phyloP scores from a whole-genome alignment of 192 early-diverging fungal species.

The Neocallimastix lanati region DNA sequence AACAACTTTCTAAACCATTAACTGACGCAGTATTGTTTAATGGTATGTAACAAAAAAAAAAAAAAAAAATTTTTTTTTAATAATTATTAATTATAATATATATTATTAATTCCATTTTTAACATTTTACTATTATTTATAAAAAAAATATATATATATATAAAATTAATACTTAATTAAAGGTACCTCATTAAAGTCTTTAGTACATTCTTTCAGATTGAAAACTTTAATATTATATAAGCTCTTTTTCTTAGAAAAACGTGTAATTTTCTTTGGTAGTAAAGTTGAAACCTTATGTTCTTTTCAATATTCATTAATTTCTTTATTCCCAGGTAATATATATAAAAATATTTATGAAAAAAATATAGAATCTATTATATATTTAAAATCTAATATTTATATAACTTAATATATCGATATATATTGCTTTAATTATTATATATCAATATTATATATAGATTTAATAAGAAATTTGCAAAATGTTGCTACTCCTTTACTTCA shows the following conservation, averaged over 20 bases:
- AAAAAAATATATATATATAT: too few relatives aligned
- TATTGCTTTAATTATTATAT: background rate
- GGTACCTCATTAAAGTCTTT: conserved; percentile 53
- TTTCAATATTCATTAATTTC: conserved; percentile 64
- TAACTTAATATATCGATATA: conserved; percentile 2
- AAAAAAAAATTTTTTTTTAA: conserved; percentile 31
- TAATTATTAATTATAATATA: conserved; percentile 29
- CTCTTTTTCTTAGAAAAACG: conserved; percentile 54
- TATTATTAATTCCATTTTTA: too few relatives aligned
- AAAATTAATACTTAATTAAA: conserved; percentile 3
- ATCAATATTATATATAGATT: conserved; percentile 5
- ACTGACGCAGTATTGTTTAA: conserved; percentile 1
- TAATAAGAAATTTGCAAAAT: conserved; percentile 23
- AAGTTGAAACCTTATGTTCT: conserved; percentile 54
- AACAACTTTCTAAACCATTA: background rate
- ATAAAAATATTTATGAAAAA: too few relatives aligned
- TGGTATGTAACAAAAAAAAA: conserved; percentile 24
- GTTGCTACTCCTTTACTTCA: conserved; percentile 23
- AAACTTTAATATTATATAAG: conserved; percentile 56
- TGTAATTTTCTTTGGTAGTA: conserved; percentile 66
- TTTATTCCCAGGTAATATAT: conserved; percentile 48
- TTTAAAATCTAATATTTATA: too few relatives aligned
- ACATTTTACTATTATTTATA: too few relatives aligned
- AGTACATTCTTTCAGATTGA: conserved; percentile 51
- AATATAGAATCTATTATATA: too few relatives aligned